Conservation (phyloP, 1,284 basidiomycete species). For the Ceratobasidium theobromae region DNA sequence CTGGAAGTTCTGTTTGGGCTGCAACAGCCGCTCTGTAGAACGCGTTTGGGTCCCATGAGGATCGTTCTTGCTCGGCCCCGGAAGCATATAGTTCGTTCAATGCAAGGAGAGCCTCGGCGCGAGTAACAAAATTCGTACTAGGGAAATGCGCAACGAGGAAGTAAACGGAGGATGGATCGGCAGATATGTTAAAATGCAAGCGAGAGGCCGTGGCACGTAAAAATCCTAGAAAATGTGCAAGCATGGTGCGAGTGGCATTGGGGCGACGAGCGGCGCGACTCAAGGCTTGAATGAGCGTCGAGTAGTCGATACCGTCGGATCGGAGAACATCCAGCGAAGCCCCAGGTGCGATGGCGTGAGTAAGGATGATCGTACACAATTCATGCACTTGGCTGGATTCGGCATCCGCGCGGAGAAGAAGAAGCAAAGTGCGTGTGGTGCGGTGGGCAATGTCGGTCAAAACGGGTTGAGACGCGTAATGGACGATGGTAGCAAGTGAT, state of each 20-base stretch:
- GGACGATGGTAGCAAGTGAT: conserved; percentile 15
- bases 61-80: conserved; percentile 20
- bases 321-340: conserved; percentile 2
- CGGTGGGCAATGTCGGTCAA: conserved; percentile 23
- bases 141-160: conserved; percentile 20
- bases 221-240: conserved; percentile 12
- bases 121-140: conserved; percentile 22
- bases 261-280: conserved; percentile 7
- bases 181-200: conserved; percentile 17
- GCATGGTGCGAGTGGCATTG: conserved; percentile 9
- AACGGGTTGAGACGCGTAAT: conserved; percentile 22
- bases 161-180: conserved; percentile 5
- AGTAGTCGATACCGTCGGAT: conserved; percentile 18
- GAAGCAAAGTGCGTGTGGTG: conserved; percentile 15
- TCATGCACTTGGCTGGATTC: background rate
- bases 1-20: conserved; percentile 18
- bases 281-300: conserved; percentile 11
- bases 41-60: conserved; percentile 24
- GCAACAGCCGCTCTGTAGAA: conserved; percentile 6
- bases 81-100: conserved; percentile 5
- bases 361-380: conserved; percentile 15
- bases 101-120: conserved; percentile 6
- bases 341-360: conserved; percentile 1
- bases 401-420: conserved; percentile 16
- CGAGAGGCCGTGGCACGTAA: conserved; percentile 15